These are phyloP conservation scores for Rhodotorula sp. DNA, from an alignment of 1,284 basidiomycete species.

Conservation along the genomic window DNA sequence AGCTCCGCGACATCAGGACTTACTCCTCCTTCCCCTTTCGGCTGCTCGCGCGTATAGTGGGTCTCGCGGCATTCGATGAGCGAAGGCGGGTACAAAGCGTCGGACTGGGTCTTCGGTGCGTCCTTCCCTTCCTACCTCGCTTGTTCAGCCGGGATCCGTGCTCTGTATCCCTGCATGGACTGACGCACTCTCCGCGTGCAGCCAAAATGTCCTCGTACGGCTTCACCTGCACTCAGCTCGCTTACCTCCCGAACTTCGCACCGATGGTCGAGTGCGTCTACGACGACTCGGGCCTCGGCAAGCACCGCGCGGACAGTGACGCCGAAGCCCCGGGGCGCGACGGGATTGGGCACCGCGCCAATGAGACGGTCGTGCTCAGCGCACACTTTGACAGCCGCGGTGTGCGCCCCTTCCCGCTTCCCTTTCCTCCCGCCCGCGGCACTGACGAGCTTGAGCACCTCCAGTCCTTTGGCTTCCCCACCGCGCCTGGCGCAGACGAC, in stretches of 20 bases:
- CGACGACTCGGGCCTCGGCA: constrained; percentile 13
- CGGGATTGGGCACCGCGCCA: background rate
- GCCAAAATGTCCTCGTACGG: constrained; percentile 25
- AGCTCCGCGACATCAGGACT: background rate
- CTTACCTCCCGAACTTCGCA: constrained; percentile 24
- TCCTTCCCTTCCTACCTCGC: background rate
- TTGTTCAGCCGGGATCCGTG: no score
- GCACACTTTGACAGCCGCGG: constrained; percentile 45
- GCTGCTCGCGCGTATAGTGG: constrained; percentile 15
- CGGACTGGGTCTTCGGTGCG: constrained; percentile 31
- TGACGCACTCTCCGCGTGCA: background rate
- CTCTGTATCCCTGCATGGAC: no score
- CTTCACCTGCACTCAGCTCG: constrained; percentile 27
- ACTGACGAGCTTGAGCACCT: background rate
- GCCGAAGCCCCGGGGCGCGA: background rate
- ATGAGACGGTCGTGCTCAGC: constrained; percentile 46
- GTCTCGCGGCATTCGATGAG: constrained; percentile 39
- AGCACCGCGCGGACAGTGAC: background rate
- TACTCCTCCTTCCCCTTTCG: no score
- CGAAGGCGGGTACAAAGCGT: constrained; percentile 23
- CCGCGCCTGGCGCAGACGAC: constrained; percentile 43
- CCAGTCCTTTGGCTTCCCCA: constrained; percentile 40
- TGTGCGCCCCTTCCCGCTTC: background rate
- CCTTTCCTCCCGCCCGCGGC: no score
- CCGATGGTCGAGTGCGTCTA: constrained; percentile 41